Evolutionary conservation across 805 yeast species (phyloP).

Genomic region (Wickerhamiella siamensis): DNA sequence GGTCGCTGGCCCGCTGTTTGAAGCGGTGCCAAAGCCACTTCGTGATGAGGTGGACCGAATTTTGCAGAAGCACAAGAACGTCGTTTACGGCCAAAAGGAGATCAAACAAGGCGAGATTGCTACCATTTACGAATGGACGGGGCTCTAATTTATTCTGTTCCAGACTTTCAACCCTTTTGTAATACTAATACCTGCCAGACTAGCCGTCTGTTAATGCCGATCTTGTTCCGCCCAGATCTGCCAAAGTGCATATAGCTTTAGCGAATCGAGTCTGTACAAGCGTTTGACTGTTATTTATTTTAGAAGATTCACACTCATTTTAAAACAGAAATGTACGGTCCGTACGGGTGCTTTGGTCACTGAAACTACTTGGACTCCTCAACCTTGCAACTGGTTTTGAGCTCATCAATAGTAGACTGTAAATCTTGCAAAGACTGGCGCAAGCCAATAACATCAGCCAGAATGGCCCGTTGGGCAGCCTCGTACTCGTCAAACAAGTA

Average conservation of each 20-base stretch:
- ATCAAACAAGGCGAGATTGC: constrained; percentile 67
- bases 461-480: constrained; percentile 52
- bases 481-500: constrained; percentile 68
- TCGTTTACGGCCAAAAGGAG: constrained; percentile 49
- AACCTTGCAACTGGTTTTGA: constrained; percentile 33
- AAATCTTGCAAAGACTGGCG: constrained; percentile 53
- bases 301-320: no score
- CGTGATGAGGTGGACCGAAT: constrained; percentile 46
- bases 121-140: constrained; percentile 78
- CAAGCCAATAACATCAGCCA: constrained; percentile 59
- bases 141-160: constrained; percentile 1
- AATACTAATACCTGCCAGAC: not conserved
- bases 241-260: no score
- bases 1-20: constrained; percentile 9
- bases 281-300: no score
- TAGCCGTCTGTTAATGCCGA: no score
- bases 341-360: no score
- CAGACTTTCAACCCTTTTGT: not conserved
- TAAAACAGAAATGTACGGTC: no score
- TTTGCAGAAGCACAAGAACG: constrained; percentile 54
- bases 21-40: constrained; percentile 17
- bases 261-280: no score
- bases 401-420: constrained; percentile 51
- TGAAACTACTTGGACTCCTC: constrained; percentile 6
- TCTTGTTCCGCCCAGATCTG: no score